Percentiles rank a stretch among this genome's conserved stretches.
Conservation (phyloP, 768 basidiomycete species). For the Leccinum boreale region DNA sequence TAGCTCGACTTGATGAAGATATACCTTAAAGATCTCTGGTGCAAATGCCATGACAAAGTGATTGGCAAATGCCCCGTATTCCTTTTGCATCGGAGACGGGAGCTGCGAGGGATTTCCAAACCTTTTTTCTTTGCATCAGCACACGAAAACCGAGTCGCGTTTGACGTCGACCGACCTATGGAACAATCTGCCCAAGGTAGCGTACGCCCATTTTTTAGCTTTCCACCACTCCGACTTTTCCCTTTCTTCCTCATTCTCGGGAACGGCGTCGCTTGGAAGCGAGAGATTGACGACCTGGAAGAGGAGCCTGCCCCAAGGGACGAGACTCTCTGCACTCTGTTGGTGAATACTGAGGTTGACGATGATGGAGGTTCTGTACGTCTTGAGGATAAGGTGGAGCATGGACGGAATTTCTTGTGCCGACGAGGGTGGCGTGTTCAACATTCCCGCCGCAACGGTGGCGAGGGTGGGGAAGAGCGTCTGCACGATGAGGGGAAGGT, state of each 20-base stretch:
- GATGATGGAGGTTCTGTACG: conserved; percentile 81
- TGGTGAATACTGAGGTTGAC: conserved; percentile 71
- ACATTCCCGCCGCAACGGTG: conserved; percentile 66
- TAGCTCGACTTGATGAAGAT: conserved; percentile 62
- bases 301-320: conserved; percentile 85
- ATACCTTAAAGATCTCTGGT: conserved; percentile 82
- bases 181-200: conserved; percentile 75
- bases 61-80: conserved; percentile 69
- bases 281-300: conserved; percentile 75
- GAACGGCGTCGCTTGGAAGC: conserved; percentile 62
- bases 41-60: conserved; percentile 78
- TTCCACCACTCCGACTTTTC: conserved; percentile 88
- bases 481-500: conserved; percentile 55
- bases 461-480: conserved; percentile 75
- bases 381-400: conserved; percentile 83
- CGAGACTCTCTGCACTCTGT: conserved; percentile 68
- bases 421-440: conserved; percentile 55
- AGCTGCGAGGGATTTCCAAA: conserved; percentile 89
- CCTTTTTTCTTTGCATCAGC: conserved; percentile 33
- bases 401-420: conserved; percentile 76
- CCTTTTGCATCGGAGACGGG: conserved; percentile 63
- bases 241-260: conserved; percentile 69
- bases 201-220: conserved; percentile 91
- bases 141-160: background rate
- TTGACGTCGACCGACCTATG: conserved; percentile 45